A percentile compares a stretch with the other conserved stretches of the same genome.
Evolutionary conservation across 352 stramenopile species (phyloP).

Genomic region (Globisporangium middletonii): DNA sequence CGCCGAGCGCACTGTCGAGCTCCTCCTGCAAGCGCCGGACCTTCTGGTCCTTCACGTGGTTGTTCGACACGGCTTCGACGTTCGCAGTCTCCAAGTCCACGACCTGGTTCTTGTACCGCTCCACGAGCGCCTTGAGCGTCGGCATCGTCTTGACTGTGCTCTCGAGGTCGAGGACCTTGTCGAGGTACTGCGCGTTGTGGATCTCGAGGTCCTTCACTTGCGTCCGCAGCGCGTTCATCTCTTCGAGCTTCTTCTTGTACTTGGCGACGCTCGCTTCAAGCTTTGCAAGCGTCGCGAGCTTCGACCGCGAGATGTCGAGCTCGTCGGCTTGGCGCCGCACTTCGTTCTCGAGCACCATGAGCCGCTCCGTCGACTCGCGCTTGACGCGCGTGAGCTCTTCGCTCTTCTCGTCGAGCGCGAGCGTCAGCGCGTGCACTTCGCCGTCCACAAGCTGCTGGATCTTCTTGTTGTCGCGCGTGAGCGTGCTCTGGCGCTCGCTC

Average conservation of each 20-base stretch:
- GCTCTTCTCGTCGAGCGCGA: conserved; percentile 77
- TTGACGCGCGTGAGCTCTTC: conserved; percentile 68
- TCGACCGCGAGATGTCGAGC: conserved; percentile 83
- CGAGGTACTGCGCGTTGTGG: conserved; percentile 74
- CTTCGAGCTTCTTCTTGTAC: conserved; percentile 85
- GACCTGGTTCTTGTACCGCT: conserved; percentile 88
- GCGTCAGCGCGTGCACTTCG: conserved; percentile 66
- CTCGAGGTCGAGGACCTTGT: conserved; percentile 82
- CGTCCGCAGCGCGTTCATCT: conserved; percentile 73
- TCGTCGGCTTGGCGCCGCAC: conserved; percentile 82
- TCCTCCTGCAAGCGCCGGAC: conserved; percentile 80
- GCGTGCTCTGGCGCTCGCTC: conserved; percentile 61
- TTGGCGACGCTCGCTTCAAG: conserved; percentile 74
- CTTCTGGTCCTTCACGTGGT: conserved; percentile 81
- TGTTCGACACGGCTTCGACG: conserved; percentile 67
- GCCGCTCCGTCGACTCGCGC: conserved; percentile 60
- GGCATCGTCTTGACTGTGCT: conserved; percentile 85
- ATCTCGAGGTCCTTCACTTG: conserved; percentile 76
- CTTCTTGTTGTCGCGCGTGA: conserved; percentile 84
- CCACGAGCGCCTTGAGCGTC: conserved; percentile 65
- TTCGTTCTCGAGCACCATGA: conserved; percentile 82
- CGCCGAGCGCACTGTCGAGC: conserved; percentile 68
- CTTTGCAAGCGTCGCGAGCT: conserved; percentile 73
- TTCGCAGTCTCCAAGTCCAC: conserved; percentile 81
- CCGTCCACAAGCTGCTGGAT: conserved; percentile 84